Evolutionary conservation across 176 grass and related monocot species (phyloP).

Genomic region (Musa beccarii): DNA sequence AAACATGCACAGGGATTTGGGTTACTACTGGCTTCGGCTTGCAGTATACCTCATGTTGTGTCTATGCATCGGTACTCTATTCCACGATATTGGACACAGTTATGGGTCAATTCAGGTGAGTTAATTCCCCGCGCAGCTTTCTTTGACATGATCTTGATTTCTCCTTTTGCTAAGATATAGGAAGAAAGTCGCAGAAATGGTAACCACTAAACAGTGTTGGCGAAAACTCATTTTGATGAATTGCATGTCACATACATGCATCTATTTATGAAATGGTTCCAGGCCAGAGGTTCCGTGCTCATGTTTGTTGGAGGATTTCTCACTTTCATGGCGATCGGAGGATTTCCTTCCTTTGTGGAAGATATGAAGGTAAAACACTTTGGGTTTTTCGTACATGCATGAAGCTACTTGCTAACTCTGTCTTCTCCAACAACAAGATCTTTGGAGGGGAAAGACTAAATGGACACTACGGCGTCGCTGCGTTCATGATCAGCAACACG

Average conservation of each 20-base stretch:
- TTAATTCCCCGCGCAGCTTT: background rate
- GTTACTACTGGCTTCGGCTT: slow-evolving; percentile 54
- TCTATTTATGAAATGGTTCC: slow-evolving; percentile 10
- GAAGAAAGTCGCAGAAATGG: too few relatives aligned
- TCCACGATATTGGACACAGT: slow-evolving; percentile 35
- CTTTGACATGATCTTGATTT: too few relatives aligned
- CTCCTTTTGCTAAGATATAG: too few relatives aligned
- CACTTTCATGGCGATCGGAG: slow-evolving; percentile 42
- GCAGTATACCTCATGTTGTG: slow-evolving; percentile 27
- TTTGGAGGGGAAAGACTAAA: slow-evolving; percentile 45
- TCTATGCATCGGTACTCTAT: slow-evolving; percentile 43
- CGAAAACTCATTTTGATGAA: too few relatives aligned
- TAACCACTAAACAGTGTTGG: too few relatives aligned
- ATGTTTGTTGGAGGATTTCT: slow-evolving; percentile 34
- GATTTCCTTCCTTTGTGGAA: slow-evolving; percentile 36
- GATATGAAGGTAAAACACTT: slow-evolving; percentile 18
- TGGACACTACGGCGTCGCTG: slow-evolving; percentile 32
- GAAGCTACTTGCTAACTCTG: background rate
- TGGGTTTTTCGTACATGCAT: background rate
- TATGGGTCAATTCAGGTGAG: slow-evolving; percentile 41
- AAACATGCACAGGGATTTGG: slow-evolving; percentile 48
- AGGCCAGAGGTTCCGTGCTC: slow-evolving; percentile 34
- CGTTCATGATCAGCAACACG: slow-evolving; percentile 39
- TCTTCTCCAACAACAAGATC: slow-evolving; percentile 7
- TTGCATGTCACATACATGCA: background rate